phyloP scores from a whole-genome alignment of 2,329 filamentous ascomycete genomes.

The Xylariaceae sp. region DNA sequence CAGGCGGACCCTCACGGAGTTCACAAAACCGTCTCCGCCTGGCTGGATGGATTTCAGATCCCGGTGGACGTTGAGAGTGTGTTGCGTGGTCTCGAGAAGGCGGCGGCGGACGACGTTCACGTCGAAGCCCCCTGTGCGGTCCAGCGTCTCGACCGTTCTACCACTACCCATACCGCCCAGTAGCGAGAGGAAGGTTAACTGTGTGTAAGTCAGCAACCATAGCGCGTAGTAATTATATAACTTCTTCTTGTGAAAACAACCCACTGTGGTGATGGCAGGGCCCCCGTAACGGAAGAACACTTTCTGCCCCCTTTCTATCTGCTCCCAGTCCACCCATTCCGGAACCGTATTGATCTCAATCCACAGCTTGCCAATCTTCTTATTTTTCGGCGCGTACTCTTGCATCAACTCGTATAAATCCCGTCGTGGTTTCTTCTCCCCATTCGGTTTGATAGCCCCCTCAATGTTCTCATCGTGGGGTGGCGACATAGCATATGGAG shows the following conservation, averaged over 20 bases:
- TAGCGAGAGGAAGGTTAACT: slow-evolving; percentile 63
- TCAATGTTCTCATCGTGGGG: slow-evolving; percentile 32
- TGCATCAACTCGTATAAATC: slow-evolving; percentile 70
- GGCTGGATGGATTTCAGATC: slow-evolving; percentile 71
- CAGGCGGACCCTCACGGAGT: slow-evolving; percentile 71
- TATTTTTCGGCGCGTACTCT: slow-evolving; percentile 63
- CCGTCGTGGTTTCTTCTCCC: slow-evolving; percentile 47
- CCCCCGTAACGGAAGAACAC: slow-evolving; percentile 80
- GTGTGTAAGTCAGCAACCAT: not conserved
- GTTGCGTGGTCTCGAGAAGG: slow-evolving; percentile 73
- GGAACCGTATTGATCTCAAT: slow-evolving; percentile 70
- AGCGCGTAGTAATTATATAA: not conserved
- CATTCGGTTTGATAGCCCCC: slow-evolving; percentile 31
- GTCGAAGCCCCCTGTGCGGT: slow-evolving; percentile 76
- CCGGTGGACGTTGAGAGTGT: slow-evolving; percentile 73
- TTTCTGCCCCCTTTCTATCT: slow-evolving; percentile 76
- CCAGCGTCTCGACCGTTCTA: slow-evolving; percentile 75
- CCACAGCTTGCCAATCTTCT: slow-evolving; percentile 66
- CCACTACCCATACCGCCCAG: slow-evolving; percentile 76
- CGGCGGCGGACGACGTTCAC: slow-evolving; percentile 70
- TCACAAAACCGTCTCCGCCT: slow-evolving; percentile 69
- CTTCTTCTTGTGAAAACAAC: slow-evolving; percentile 23
- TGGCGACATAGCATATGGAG: slow-evolving; percentile 29
- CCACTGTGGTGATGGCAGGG: slow-evolving; percentile 65
- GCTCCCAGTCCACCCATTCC: slow-evolving; percentile 79